These are phyloP conservation scores for Calonectria honghensis DNA, from an alignment of 2,329 filamentous ascomycete species.

Conservation along the genomic window DNA sequence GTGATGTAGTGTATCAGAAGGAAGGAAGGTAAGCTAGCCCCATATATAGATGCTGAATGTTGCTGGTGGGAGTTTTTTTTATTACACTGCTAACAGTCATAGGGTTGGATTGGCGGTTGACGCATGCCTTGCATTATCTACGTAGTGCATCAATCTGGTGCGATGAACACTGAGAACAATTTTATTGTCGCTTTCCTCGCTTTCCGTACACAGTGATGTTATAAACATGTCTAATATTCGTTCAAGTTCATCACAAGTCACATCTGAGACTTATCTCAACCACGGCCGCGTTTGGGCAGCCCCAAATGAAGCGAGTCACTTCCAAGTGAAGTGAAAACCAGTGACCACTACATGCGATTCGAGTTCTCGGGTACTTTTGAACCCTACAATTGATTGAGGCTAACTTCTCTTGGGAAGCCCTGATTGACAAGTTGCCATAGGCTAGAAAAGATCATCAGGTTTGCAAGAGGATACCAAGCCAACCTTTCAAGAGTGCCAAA, in stretches of 20 bases:
- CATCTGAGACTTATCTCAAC: too few species aligned
- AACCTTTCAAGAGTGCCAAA: too few species aligned
- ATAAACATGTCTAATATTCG: neutral
- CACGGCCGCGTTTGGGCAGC: too few species aligned
- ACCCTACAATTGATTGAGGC: neutral
- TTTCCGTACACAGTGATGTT: neutral
- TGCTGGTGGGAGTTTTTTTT: neutral
- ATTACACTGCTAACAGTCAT: slow-evolving; percentile 47
- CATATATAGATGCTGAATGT: neutral
- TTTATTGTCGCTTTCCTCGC: slow-evolving; percentile 12
- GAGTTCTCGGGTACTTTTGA: neutral
- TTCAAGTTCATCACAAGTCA: neutral
- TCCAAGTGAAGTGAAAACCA: neutral
- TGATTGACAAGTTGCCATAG: neutral
- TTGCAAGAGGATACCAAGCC: too few species aligned
- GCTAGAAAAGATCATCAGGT: neutral
- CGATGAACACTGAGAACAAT: slow-evolving; percentile 33
- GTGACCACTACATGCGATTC: neutral
- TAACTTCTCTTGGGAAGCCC: neutral
- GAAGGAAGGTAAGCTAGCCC: slow-evolving; percentile 84
- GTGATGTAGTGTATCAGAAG: slow-evolving; percentile 96
- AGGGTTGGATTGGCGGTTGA: slow-evolving; percentile 91
- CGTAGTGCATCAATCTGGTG: slow-evolving; percentile 54
- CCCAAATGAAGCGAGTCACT: too few species aligned
- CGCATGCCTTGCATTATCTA: slow-evolving; percentile 84